Conservation (phyloP, 2,329 filamentous ascomycete genomes). For the Penicillium occitanis region DNA sequence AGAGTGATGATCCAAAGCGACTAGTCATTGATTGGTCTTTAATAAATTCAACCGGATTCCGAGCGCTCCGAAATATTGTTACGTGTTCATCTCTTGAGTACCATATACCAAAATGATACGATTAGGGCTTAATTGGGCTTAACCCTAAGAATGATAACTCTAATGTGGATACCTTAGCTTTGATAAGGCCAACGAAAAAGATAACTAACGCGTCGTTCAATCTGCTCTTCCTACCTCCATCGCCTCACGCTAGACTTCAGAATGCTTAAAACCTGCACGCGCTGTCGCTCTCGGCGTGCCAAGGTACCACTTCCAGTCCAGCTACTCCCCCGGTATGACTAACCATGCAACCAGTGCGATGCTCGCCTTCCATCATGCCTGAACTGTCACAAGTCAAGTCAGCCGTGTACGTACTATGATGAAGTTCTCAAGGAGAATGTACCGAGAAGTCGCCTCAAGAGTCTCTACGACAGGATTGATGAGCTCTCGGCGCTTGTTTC, state of each 20-base stretch:
- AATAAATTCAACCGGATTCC: not conserved
- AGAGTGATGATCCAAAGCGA: not conserved
- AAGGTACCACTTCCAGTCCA: not conserved
- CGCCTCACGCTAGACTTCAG: not conserved
- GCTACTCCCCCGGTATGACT: not conserved
- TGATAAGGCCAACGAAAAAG: not conserved
- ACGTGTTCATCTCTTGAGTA: not conserved
- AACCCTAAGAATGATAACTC: not conserved
- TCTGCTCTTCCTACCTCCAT: not conserved
- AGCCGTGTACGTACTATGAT: not conserved
- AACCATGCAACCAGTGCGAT: conserved; percentile 6
- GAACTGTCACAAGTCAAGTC: conserved; percentile 11
- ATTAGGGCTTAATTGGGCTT: not conserved
- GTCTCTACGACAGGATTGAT: not conserved
- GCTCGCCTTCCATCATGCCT: conserved; percentile 10
- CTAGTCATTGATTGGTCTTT: not conserved
- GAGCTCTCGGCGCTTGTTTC: not conserved
- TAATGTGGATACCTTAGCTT: not conserved
- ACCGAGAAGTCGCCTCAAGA: not conserved
- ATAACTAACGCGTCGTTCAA: not conserved
- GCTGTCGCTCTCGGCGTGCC: conserved; percentile 10
- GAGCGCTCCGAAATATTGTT: not conserved
- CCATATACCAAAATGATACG: not conserved
- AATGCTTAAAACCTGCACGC: conserved; percentile 10
- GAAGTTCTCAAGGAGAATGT: not conserved